Evolutionary conservation across 2,329 filamentous ascomycete genomes (phyloP).

Genomic region (Ascocoryne sarcoides): DNA sequence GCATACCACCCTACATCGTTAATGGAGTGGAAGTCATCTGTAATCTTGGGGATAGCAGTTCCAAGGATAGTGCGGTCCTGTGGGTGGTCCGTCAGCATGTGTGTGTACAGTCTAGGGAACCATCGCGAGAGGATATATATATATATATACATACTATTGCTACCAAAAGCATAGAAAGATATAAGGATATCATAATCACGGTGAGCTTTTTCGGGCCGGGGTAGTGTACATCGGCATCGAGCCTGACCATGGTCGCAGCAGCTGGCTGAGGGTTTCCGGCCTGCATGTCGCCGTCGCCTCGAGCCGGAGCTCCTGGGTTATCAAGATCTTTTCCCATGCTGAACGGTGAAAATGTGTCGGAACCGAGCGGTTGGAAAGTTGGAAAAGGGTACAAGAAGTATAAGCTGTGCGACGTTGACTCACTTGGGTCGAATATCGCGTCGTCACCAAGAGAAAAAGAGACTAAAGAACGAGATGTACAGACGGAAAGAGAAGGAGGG

Average conservation of each 20-base stretch:
- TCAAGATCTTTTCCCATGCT: background rate
- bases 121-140: background rate
- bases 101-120: too few species aligned
- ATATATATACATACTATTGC: conserved; percentile 17
- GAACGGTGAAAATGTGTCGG: too few species aligned
- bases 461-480: too few species aligned
- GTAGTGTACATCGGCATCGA: conserved; percentile 12
- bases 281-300: too few species aligned
- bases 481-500: background rate
- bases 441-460: too few species aligned
- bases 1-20: conserved; percentile 39
- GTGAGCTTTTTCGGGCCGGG: conserved; percentile 18
- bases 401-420: too few species aligned
- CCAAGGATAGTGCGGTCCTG: conserved; percentile 31
- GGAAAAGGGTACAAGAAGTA: too few species aligned
- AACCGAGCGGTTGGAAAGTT: too few species aligned
- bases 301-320: background rate
- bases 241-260: background rate
- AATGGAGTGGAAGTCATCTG: conserved; percentile 32
- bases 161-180: conserved; percentile 37
- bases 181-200: conserved; percentile 37
- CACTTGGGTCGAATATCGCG: too few species aligned
- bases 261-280: conserved; percentile 3
- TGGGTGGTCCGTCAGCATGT: too few species aligned
- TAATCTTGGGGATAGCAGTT: conserved; percentile 32